Evolutionary conservation across 306 rosid genomes (phyloP).

Genomic region (Luffa acutangula): DNA sequence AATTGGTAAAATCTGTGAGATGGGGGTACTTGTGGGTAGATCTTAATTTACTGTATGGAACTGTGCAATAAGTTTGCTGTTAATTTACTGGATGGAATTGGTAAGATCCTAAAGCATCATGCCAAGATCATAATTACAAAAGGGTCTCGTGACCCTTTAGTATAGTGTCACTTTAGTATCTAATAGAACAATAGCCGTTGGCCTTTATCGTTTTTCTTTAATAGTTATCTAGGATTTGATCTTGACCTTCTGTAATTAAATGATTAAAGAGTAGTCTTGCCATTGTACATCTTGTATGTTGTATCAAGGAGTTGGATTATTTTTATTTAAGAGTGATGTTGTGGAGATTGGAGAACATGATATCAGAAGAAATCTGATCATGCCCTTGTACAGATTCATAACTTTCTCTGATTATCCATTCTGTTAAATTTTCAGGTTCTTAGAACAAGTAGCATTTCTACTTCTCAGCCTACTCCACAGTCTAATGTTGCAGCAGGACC

Average conservation of each 20-base stretch:
- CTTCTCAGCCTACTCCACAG: conserved; percentile 66
- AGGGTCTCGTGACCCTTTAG: not conserved
- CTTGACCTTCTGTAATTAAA: not conserved
- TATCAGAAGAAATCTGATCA: not conserved
- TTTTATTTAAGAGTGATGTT: not conserved
- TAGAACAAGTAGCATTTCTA: conserved; percentile 54
- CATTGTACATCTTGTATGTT: not conserved
- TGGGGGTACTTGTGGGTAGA: no score
- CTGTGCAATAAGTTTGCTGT: no score
- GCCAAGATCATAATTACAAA: no score
- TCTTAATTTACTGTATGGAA: no score
- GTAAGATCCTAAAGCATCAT: no score
- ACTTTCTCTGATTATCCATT: conserved; percentile 6
- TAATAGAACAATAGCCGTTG: not conserved
- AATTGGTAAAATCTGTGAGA: no score
- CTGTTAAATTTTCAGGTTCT: conserved; percentile 42
- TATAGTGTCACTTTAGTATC: not conserved
- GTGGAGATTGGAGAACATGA: not conserved
- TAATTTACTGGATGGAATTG: no score
- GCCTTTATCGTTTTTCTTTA: no score
- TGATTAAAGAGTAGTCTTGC: not conserved
- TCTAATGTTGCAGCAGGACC: conserved; percentile 71
- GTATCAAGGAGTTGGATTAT: not conserved
- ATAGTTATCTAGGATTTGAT: not conserved
- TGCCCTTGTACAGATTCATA: not conserved